Conservation (phyloP, 768 basidiomycete genomes). For the Pulveroboletus sp. region DNA sequence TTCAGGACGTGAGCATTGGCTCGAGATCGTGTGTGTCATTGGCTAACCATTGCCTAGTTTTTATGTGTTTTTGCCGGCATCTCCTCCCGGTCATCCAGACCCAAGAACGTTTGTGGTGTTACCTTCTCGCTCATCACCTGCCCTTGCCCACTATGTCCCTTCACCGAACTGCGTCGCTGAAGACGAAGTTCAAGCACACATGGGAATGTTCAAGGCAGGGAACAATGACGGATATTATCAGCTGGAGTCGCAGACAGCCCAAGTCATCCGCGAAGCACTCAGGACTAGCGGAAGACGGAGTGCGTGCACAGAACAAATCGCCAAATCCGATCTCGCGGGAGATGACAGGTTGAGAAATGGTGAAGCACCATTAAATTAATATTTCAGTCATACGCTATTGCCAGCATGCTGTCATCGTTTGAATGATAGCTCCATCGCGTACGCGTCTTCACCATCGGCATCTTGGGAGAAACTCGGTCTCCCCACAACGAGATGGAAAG, state of each 20-base stretch:
- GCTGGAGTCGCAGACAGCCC: conserved; percentile 65
- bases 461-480: conserved; percentile 43
- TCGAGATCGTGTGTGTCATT: background rate
- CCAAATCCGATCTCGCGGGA: background rate
- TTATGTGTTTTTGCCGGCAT: conserved; percentile 72
- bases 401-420: conserved; percentile 24
- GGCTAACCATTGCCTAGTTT: conserved; percentile 45
- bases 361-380: conserved; percentile 8
- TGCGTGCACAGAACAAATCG: background rate
- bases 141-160: conserved; percentile 53
- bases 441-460: conserved; percentile 93
- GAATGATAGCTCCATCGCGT: conserved; percentile 77
- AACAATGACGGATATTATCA: conserved; percentile 91
- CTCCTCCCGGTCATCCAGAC: conserved; percentile 49
- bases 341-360: background rate
- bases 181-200: conserved; percentile 84
- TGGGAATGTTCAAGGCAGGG: conserved; percentile 76
- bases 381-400: conserved; percentile 3
- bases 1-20: conserved; percentile 62
- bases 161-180: conserved; percentile 60
- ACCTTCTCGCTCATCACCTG: conserved; percentile 48
- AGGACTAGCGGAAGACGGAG: conserved; percentile 9
- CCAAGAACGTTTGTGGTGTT: conserved; percentile 76
- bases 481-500: background rate
- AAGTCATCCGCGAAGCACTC: conserved; percentile 57